phyloP scores from a whole-genome alignment of 768 basidiomycete genomes.

The Royoungia palumana region DNA sequence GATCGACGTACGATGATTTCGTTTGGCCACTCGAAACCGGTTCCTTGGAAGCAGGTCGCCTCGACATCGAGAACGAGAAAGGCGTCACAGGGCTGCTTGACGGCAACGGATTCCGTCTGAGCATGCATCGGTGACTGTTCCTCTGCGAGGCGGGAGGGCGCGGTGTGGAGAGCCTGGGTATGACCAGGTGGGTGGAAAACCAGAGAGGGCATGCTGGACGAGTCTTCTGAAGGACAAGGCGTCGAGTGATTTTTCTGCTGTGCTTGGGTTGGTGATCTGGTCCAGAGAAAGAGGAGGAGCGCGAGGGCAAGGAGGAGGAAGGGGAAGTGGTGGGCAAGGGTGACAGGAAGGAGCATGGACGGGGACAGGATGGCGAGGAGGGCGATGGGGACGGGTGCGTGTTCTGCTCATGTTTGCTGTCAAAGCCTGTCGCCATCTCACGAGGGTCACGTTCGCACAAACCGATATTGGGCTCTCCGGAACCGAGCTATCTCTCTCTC shows the following conservation, averaged over 20 bases:
- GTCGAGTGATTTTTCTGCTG: not conserved
- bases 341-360: slow-evolving; percentile 7
- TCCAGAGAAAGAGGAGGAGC: slow-evolving; percentile 2
- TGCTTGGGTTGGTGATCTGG: not conserved
- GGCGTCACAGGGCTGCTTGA: slow-evolving; percentile 59
- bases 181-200: slow-evolving; percentile 8
- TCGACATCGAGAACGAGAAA: slow-evolving; percentile 91
- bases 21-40: slow-evolving; percentile 79
- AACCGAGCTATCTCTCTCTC: not conserved
- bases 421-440: not conserved
- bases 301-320: slow-evolving; percentile 5
- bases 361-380: not conserved
- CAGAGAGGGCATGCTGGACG: slow-evolving; percentile 19
- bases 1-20: slow-evolving; percentile 81
- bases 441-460: not conserved
- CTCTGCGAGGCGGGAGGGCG: slow-evolving; percentile 1
- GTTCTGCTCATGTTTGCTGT: slow-evolving; percentile 28
- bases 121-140: not conserved
- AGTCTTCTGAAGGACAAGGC: not conserved
- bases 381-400: slow-evolving; percentile 16
- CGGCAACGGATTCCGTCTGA: slow-evolving; percentile 14
- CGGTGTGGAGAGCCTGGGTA: slow-evolving; percentile 1
- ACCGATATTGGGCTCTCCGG: not conserved
- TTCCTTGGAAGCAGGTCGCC: slow-evolving; percentile 70
- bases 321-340: slow-evolving; percentile 11